Evolutionary conservation across 2,329 filamentous ascomycete species (phyloP).

Genomic region (Cytospora schulzeri): DNA sequence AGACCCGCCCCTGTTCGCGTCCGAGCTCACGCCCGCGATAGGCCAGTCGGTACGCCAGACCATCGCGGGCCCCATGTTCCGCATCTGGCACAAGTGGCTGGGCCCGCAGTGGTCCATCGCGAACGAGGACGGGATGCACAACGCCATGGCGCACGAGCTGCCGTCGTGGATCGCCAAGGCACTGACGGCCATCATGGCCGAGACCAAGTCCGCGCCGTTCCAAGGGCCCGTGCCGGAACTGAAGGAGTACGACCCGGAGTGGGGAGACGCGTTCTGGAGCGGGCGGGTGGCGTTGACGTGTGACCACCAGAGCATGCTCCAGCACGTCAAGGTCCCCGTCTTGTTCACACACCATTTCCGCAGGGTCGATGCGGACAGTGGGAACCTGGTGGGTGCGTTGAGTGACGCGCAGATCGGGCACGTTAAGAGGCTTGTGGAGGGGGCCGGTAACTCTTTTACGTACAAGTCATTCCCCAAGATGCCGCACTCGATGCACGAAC

Average conservation of each 20-base stretch:
- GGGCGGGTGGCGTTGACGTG: conserved; percentile 24
- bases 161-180: conserved; percentile 24
- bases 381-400: conserved; percentile 22
- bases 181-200: conserved; percentile 21
- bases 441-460: conserved; percentile 24
- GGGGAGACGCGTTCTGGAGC: conserved; percentile 24
- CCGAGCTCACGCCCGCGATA: conserved; percentile 24
- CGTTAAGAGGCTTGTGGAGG: conserved; percentile 25
- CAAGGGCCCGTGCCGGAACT: conserved; percentile 22
- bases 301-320: conserved; percentile 29
- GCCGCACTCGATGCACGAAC: conserved; percentile 28
- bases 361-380: conserved; percentile 17
- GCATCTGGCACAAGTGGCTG: conserved; percentile 29
- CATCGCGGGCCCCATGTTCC: conserved; percentile 27
- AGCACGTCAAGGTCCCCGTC: conserved; percentile 28
- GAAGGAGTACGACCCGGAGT: conserved; percentile 29
- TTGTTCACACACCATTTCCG: conserved; percentile 29
- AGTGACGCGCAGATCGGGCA: conserved; percentile 24
- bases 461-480: conserved; percentile 24
- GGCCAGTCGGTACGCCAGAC: conserved; percentile 26
- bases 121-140: conserved; percentile 25
- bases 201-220: conserved; percentile 21
- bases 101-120: conserved; percentile 29
- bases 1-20: conserved; percentile 29
- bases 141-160: conserved; percentile 26